Evolutionary conservation across 2,329 filamentous ascomycete species (phyloP).

Genomic region (Colletotrichum tanaceti): DNA sequence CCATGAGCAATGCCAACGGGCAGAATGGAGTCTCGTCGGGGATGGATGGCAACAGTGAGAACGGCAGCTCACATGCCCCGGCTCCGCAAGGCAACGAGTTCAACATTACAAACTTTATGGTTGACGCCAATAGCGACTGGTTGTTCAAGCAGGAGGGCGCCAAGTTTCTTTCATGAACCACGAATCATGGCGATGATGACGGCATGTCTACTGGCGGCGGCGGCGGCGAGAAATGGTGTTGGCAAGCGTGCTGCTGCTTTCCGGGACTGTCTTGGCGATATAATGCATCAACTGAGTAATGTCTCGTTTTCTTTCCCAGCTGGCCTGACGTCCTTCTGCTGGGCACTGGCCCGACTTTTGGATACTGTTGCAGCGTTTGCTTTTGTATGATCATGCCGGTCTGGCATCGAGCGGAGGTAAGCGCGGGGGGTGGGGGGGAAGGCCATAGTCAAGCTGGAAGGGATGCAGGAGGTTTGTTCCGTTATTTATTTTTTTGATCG

Average conservation of each 20-base stretch:
- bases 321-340: background rate
- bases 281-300: background rate
- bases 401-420: background rate
- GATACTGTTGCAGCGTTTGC: background rate
- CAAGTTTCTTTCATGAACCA: conserved; percentile 42
- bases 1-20: conserved; percentile 42
- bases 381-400: conserved; percentile 6
- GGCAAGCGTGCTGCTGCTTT: conserved; percentile 9
- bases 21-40: conserved; percentile 38
- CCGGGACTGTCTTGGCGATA: background rate
- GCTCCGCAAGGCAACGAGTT: conserved; percentile 67
- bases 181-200: background rate
- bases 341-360: background rate
- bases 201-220: background rate
- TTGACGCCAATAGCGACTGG: conserved; percentile 80
- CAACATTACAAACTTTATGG: conserved; percentile 83
- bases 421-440: too few species aligned
- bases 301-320: background rate
- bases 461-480: background rate
- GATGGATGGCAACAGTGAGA: conserved; percentile 41
- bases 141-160: conserved; percentile 68
- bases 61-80: conserved; percentile 46
- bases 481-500: background rate
- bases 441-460: background rate
- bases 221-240: background rate